Conservation (phyloP, 352 stramenopile species). For the Blastocystis sp. region DNA sequence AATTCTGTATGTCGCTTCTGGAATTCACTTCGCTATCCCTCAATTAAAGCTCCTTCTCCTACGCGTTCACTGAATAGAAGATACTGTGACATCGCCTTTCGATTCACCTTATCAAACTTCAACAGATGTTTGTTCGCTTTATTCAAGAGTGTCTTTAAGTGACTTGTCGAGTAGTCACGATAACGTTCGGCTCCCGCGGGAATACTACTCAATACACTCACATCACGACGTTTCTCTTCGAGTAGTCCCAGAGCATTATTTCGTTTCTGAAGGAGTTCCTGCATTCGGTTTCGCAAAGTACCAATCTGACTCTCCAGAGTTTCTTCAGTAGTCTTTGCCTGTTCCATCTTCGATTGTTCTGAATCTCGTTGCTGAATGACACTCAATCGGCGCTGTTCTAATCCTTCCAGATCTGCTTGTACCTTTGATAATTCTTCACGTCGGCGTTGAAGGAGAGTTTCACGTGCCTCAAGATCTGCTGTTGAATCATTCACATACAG, state of each 20-base stretch:
- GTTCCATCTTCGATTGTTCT: constrained; percentile 72
- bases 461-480: constrained; percentile 61
- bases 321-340: constrained; percentile 75
- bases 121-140: constrained; percentile 91
- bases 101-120: constrained; percentile 98
- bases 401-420: constrained; percentile 68
- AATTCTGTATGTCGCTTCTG: constrained; percentile 91
- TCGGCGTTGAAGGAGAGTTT: constrained; percentile 72
- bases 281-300: constrained; percentile 77
- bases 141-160: constrained; percentile 89
- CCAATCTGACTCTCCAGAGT: constrained; percentile 80
- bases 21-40: constrained; percentile 78
- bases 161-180: constrained; percentile 79
- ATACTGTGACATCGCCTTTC: constrained; percentile 99
- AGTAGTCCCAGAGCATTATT: constrained; percentile 81
- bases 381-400: constrained; percentile 4
- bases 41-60: constrained; percentile 65
- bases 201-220: constrained; percentile 92
- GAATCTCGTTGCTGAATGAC: constrained; percentile 73
- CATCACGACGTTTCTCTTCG: constrained; percentile 90
- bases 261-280: constrained; percentile 81
- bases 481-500: background rate
- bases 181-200: constrained; percentile 86
- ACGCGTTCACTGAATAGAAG: constrained; percentile 91
- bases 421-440: constrained; percentile 71